Evolutionary conservation across 2,329 filamentous ascomycete species (phyloP), one percentile per base, ranked within the genome.

Genomic region (Spiromastix sp.): DNA sequence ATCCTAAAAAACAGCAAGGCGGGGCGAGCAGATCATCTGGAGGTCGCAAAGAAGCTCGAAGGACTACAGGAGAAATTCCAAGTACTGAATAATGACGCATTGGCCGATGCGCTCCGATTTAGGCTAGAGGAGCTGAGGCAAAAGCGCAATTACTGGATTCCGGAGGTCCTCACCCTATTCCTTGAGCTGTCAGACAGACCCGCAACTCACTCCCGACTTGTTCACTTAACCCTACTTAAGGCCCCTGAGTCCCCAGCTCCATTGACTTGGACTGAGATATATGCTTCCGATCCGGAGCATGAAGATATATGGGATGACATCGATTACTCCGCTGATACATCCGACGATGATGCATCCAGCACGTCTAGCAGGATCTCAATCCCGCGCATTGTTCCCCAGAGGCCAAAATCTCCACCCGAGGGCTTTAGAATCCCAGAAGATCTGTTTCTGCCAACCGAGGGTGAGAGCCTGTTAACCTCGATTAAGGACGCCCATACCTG

Each of bases 11-110:
- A 58, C 24, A 52, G 55, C 45, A 71, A 59, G 30, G 75, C 73
- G 52, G 63, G 72, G 21, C 72, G 80, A 24, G 84, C 79, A 1
- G 84, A 89, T 49, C 81, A 84, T 45, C 87, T 87, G 51, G 77
- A 82, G 29, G 73, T 87, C 13, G 63, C 71, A 25, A 70, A 70
- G 24, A 70, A 69, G 22, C 66, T 89, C 2, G 66, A 75, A 32
- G 83, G 83, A 1, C 66, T 95, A 2, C 79, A 87, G 46, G 91
- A 96, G 61, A 86, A 89, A 48, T 91, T 95, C 48, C 73, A 77
- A 20, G 71, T 96, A 36, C 70, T 85, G 31, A 79, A 82, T 50
- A 77, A 83, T 42, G 87, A 95, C 48, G 76, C 75, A 25, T 64
- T 95, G 17, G 85, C 85, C 9, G 78, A 87, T 52, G 78, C 77